These are phyloP conservation scores for Tulasnella calospora DNA, from an alignment of 768 basidiomycete genomes.

Conservation along the genomic window DNA sequence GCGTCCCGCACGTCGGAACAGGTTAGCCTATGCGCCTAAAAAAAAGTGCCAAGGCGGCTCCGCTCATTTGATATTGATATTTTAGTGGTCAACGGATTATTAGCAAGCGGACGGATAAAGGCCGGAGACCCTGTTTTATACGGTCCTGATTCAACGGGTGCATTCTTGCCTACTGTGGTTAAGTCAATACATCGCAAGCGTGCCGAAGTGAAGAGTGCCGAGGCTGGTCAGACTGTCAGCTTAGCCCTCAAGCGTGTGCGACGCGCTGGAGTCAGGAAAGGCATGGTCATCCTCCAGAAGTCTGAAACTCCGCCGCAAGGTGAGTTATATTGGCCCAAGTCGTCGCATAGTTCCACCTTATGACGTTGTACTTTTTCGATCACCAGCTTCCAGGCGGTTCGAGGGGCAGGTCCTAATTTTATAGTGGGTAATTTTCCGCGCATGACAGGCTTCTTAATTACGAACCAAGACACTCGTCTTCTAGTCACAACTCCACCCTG, in stretches of 20 bases:
- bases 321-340: constrained; percentile 34
- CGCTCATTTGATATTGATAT: constrained; percentile 58
- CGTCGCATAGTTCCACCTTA: not conserved
- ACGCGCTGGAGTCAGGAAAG: constrained; percentile 77
- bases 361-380: not conserved
- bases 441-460: not conserved
- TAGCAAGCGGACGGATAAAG: constrained; percentile 69
- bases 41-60: too few relatives aligned
- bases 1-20: constrained; percentile 29
- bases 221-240: constrained; percentile 94
- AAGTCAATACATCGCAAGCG: constrained; percentile 94
- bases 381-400: constrained; percentile 70
- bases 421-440: constrained; percentile 53
- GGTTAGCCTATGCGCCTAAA: not conserved
- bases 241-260: constrained; percentile 87
- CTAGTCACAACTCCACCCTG: constrained; percentile 84
- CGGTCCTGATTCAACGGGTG: constrained; percentile 90
- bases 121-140: constrained; percentile 76
- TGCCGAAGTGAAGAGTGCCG: constrained; percentile 74
- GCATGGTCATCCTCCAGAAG: constrained; percentile 82
- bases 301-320: constrained; percentile 73
- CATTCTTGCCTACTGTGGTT: constrained; percentile 71
- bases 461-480: not conserved
- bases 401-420: constrained; percentile 91
- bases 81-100: constrained; percentile 74